These are phyloP conservation scores for Tolypocladium nubicola DNA, from an alignment of 2,329 filamentous ascomycete species.

Conservation along the genomic window DNA sequence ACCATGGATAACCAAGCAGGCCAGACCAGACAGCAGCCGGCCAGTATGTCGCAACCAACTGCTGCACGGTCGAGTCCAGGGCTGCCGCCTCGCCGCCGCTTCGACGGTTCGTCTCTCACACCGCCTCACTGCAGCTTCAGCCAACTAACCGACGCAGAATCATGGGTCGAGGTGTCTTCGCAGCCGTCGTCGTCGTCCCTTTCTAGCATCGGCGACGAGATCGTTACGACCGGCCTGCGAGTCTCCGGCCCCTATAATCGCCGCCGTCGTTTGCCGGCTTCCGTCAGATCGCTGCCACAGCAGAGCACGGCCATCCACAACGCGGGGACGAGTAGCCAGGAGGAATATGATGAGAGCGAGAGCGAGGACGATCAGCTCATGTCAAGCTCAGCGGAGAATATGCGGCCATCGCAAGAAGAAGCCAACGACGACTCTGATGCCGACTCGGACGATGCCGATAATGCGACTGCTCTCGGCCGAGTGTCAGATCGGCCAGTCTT, in stretches of 20 bases:
- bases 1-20: slow-evolving; percentile 16
- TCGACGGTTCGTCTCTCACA: slow-evolving; percentile 20
- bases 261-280: slow-evolving; percentile 39
- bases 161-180: slow-evolving; percentile 90
- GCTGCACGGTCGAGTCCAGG: slow-evolving; percentile 18
- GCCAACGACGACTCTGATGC: slow-evolving; percentile 35
- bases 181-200: slow-evolving; percentile 89
- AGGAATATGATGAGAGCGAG: slow-evolving; percentile 90
- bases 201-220: slow-evolving; percentile 77
- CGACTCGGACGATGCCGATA: slow-evolving; percentile 54
- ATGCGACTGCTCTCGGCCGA: slow-evolving; percentile 67
- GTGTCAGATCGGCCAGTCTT: slow-evolving; percentile 49
- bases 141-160: slow-evolving; percentile 49
- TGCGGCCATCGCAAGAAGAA: slow-evolving; percentile 23
- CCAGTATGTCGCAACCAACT: slow-evolving; percentile 11
- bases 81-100: slow-evolving; percentile 20
- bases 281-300: slow-evolving; percentile 22
- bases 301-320: slow-evolving; percentile 30
- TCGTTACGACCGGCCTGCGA: slow-evolving; percentile 77
- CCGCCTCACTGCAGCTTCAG: neutral
- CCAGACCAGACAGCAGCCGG: slow-evolving; percentile 14
- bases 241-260: slow-evolving; percentile 57
- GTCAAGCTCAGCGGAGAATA: slow-evolving; percentile 48
- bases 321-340: slow-evolving; percentile 64
- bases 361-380: slow-evolving; percentile 69